These are phyloP conservation scores for Aspergillus bridgeri DNA, from an alignment of 495 filamentous ascomycete species.

Conservation along the genomic window DNA sequence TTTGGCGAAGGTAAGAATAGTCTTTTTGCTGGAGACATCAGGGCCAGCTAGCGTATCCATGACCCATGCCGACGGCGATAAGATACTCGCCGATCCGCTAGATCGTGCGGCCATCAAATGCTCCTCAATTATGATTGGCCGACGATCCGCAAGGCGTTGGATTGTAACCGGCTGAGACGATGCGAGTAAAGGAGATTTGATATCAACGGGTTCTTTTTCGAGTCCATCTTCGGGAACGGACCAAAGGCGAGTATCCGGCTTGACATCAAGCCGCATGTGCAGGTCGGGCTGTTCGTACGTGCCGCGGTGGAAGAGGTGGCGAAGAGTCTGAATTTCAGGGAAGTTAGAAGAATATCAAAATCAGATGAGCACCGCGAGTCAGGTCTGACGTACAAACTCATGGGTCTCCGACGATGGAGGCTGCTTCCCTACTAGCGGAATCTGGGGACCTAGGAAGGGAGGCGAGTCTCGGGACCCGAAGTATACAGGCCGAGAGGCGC, in stretches of 20 bases:
- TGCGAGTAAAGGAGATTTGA: slow-evolving; percentile 40
- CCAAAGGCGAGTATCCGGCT: slow-evolving; percentile 57
- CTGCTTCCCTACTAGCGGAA: slow-evolving; percentile 22
- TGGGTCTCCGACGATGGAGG: slow-evolving; percentile 22
- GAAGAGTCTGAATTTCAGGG: slow-evolving; percentile 59
- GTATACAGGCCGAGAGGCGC: slow-evolving; percentile 32
- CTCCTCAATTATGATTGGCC: slow-evolving; percentile 67
- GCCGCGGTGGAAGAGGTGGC: slow-evolving; percentile 90
- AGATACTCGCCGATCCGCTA: slow-evolving; percentile 55
- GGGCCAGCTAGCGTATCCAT: slow-evolving; percentile 75
- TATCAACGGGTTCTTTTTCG: slow-evolving; percentile 33
- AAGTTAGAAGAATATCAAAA: not conserved
- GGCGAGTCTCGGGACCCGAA: slow-evolving; percentile 25
- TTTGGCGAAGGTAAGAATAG: slow-evolving; percentile 75
- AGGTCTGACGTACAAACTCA: slow-evolving; percentile 38
- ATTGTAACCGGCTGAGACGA: slow-evolving; percentile 63
- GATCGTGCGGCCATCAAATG: slow-evolving; percentile 66
- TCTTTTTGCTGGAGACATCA: slow-evolving; percentile 81
- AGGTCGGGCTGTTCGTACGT: slow-evolving; percentile 67
- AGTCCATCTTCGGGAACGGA: slow-evolving; percentile 62
- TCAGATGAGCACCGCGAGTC: not conserved
- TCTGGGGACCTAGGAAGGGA: slow-evolving; percentile 33
- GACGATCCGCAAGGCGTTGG: slow-evolving; percentile 77
- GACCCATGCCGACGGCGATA: slow-evolving; percentile 73
- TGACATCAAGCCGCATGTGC: slow-evolving; percentile 71